These are phyloP conservation scores for Mycogone perniciosa DNA, from an alignment of 2,329 filamentous ascomycete species.

Conservation along the genomic window DNA sequence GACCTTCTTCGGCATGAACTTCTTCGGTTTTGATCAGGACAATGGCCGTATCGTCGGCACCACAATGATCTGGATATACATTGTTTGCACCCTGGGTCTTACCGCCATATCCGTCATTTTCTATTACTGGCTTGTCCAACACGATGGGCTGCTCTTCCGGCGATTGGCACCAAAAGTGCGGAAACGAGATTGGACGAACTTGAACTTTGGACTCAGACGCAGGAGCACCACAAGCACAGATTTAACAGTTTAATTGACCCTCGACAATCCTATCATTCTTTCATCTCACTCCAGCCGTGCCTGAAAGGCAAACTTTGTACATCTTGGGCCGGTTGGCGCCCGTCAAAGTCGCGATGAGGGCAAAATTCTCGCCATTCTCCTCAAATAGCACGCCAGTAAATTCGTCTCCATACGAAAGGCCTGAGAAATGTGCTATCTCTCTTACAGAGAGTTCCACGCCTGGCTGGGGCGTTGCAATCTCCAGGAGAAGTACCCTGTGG, in stretches of 20 bases:
- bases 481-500: constrained; percentile 19
- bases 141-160: constrained; percentile 19
- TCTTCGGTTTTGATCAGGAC: constrained; percentile 28
- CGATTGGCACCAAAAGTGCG: constrained; percentile 18
- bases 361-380: neutral
- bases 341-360: constrained; percentile 1
- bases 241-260: neutral
- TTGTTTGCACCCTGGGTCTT: constrained; percentile 24
- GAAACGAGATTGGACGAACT: neutral
- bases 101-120: constrained; percentile 27
- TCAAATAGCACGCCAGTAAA: constrained; percentile 14
- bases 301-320: constrained; percentile 3
- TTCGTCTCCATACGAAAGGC: constrained; percentile 17
- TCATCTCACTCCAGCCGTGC: neutral
- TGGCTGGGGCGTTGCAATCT: constrained; percentile 15
- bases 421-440: constrained; percentile 14
- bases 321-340: neutral
- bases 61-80: constrained; percentile 33
- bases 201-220: neutral
- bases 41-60: constrained; percentile 25
- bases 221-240: neutral
- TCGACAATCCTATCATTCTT: neutral
- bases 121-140: constrained; percentile 24
- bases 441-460: constrained; percentile 6
- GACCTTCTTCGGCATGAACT: constrained; percentile 37